Percentiles rank a stretch among this genome's conserved stretches.
Evolutionary conservation across 1,139 yeast species (phyloP).

Genomic region (Zhuliangozyma blackwelliae): DNA sequence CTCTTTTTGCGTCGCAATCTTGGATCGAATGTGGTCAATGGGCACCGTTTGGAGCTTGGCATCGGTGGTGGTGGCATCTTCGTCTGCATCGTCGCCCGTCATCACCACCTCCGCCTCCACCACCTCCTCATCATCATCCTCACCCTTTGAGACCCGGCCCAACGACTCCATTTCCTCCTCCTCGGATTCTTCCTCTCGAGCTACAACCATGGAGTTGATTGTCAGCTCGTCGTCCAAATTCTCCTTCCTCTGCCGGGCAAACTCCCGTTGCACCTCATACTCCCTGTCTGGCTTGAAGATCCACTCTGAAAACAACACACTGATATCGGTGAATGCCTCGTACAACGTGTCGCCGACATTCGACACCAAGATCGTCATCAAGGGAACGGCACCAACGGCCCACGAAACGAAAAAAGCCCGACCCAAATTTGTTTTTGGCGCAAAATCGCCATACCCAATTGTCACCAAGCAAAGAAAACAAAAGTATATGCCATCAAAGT

Average conservation of each 20-base stretch:
- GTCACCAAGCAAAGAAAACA: constrained; percentile 72
- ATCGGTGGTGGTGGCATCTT: constrained; percentile 1
- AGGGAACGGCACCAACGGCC: constrained; percentile 79
- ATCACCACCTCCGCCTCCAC: constrained; percentile 9
- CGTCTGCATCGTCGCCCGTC: constrained; percentile 6
- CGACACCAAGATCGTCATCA: constrained; percentile 79
- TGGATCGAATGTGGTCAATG: constrained; percentile 1
- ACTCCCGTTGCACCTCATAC: constrained; percentile 4
- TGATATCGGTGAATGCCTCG: constrained; percentile 19
- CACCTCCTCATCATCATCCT: not conserved
- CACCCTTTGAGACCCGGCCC: not conserved
- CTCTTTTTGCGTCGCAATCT: constrained; percentile 10
- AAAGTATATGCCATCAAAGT: constrained; percentile 66
- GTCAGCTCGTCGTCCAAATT: constrained; percentile 14
- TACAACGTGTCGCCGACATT: constrained; percentile 64
- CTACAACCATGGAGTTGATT: constrained; percentile 2
- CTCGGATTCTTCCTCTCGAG: constrained; percentile 6
- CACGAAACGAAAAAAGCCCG: constrained; percentile 70
- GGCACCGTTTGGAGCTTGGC: not conserved
- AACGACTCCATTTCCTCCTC: constrained; percentile 6
- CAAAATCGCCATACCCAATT: constrained; percentile 79
- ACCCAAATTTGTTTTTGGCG: constrained; percentile 62
- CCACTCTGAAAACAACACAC: constrained; percentile 14
- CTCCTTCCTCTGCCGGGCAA: constrained; percentile 7
- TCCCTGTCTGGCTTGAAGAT: constrained; percentile 8